Conservation (phyloP, 768 basidiomycete species). For the Harrya chromipes region DNA sequence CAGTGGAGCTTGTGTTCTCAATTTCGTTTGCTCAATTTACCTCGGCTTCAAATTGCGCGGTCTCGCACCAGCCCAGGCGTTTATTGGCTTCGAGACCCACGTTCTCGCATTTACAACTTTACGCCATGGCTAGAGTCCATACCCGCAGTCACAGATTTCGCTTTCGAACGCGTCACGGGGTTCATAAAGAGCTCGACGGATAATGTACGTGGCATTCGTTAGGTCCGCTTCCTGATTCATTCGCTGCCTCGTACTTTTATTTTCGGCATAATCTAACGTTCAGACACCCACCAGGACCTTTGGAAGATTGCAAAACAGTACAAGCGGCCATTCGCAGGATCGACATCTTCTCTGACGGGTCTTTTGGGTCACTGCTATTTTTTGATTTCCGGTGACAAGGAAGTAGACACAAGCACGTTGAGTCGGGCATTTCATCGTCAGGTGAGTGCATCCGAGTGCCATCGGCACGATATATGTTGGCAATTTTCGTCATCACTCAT, state of each 20-base stretch:
- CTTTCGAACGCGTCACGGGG: constrained; percentile 68
- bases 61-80: constrained; percentile 66
- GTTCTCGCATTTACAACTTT: constrained; percentile 86
- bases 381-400: constrained; percentile 69
- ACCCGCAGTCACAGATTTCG: constrained; percentile 79
- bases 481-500: no score
- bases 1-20: constrained; percentile 28
- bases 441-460: constrained; percentile 39
- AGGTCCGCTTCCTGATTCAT: not conserved
- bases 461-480: not conserved
- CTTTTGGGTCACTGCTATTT: constrained; percentile 88
- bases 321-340: constrained; percentile 68
- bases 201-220: constrained; percentile 39
- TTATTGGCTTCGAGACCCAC: constrained; percentile 84
- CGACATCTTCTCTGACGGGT: constrained; percentile 85
- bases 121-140: constrained; percentile 65
- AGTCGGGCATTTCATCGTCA: constrained; percentile 57
- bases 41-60: not conserved
- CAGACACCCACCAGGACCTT: constrained; percentile 50
- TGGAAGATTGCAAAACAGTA: constrained; percentile 56
- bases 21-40: not conserved
- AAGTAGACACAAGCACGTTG: constrained; percentile 58
- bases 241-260: no score
- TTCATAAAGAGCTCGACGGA: constrained; percentile 83
- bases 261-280: no score